A percentile compares a stretch with the other conserved stretches of the same genome.
These are phyloP conservation scores for Starmerella gropengiesseri DNA, from an alignment of 805 yeast species.

Conservation along the genomic window DNA sequence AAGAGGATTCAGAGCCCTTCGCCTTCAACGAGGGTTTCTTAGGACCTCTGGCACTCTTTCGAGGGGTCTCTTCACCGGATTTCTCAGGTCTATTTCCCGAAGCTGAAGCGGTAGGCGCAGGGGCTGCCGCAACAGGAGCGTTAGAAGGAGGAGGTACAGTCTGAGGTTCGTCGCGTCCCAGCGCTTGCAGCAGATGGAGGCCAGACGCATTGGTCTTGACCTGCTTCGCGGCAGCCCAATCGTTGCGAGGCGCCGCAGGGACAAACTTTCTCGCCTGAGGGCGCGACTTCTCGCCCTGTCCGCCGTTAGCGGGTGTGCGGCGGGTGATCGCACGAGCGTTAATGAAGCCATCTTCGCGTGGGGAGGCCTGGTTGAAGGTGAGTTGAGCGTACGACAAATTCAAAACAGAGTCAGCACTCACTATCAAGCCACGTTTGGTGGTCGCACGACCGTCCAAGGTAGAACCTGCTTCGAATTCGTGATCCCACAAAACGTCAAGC, in stretches of 20 bases:
- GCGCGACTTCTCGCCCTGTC: neutral
- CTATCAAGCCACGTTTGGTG: constrained; percentile 71
- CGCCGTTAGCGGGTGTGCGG: neutral
- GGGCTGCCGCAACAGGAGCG: too few relatives aligned
- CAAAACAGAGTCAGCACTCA: constrained; percentile 71
- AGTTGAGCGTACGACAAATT: constrained; percentile 68
- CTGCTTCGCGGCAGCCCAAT: neutral
- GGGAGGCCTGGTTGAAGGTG: constrained; percentile 59
- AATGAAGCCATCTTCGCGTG: constrained; percentile 20
- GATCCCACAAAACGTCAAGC: constrained; percentile 74
- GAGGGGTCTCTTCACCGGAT: too few relatives aligned
- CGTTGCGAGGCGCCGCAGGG: constrained; percentile 1
- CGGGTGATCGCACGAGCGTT: constrained; percentile 11
- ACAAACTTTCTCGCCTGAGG: neutral
- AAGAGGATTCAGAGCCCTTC: too few relatives aligned
- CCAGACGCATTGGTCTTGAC: constrained; percentile 1
- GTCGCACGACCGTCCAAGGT: constrained; percentile 64
- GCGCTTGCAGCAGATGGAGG: neutral
- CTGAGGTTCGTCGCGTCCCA: too few relatives aligned
- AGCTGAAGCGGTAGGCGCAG: too few relatives aligned
- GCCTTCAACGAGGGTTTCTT: too few relatives aligned
- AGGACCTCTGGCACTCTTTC: too few relatives aligned
- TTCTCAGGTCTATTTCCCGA: too few relatives aligned
- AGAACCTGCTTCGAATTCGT: constrained; percentile 71
- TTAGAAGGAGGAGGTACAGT: too few relatives aligned